phyloP scores from a whole-genome alignment of 306 rosid species.

The Quercus aquifolioides region DNA sequence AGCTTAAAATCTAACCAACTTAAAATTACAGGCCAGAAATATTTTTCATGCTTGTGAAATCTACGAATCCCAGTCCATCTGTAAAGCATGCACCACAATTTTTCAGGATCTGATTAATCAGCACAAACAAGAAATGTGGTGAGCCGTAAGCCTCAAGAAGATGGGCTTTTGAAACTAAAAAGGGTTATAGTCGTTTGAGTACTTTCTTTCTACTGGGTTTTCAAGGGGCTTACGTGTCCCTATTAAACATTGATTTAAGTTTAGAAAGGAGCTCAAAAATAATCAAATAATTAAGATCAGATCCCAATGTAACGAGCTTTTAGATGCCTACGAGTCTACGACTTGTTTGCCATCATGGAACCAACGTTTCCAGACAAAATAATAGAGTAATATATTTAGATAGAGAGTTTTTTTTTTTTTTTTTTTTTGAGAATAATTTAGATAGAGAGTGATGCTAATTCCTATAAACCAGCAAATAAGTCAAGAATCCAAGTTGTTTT shows the following conservation, averaged over 20 bases:
- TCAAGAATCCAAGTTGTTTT: background rate
- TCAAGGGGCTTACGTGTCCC: background rate
- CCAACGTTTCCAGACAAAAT: background rate
- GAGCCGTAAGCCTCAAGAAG: background rate
- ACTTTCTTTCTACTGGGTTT: background rate
- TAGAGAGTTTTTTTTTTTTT: too few relatives aligned
- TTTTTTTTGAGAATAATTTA: too few relatives aligned
- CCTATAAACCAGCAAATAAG: background rate
- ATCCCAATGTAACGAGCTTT: background rate
- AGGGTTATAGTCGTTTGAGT: background rate
- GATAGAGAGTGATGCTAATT: background rate
- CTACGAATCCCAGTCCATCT: background rate
- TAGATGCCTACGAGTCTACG: background rate
- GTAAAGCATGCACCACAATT: background rate
- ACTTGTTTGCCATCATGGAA: too few relatives aligned
- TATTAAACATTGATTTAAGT: background rate
- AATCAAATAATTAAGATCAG: too few relatives aligned
- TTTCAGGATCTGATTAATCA: background rate
- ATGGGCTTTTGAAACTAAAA: background rate
- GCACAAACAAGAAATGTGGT: background rate
- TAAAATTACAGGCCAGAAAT: background rate
- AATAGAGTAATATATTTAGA: background rate
- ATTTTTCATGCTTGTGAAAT: background rate
- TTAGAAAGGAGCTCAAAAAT: background rate
- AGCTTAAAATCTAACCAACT: background rate